Evolutionary conservation across 2,329 filamentous ascomycete species (phyloP), one percentile per base, ranked within the genome.

Genomic region (Epichloe baconii): DNA sequence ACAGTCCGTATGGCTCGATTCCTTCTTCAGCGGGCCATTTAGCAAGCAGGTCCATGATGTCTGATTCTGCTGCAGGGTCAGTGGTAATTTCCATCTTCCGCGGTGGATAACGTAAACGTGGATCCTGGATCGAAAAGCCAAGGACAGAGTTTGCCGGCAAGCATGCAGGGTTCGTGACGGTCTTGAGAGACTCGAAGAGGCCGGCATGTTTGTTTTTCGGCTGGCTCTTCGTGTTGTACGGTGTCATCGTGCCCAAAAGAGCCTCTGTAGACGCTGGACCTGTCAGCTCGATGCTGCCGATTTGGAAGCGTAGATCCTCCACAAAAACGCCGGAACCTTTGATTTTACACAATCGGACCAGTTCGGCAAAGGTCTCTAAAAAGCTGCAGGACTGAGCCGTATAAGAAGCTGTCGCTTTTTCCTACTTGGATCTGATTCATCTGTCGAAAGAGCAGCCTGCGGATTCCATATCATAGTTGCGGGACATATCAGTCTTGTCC

Each of bases 341-440:
- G 54, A 77, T 74, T 59, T 79, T 83, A 17, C 72, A 71, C 2
- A 81, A 65, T 2, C 71, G 71, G 15, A 81, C 59, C 2, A 88
- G 64, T 53, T 84, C 75, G 21, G 80, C 72, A 72, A 86, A 89
- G 0, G 83, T 65, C 57, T 86, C 78, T 2, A 81, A 67, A 59
- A 91, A 6, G 85, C 84, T 19, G 89, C 84, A 2, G 93, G 93
- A 64, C 97, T 91, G 1, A 91, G 70, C 50, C 90, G 77, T 48
- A 96, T 66, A 51, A 91, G 80, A 1, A 87, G 63, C 15, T 76
- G 72, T 64, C 68, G 59, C 40, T 65, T 62, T 0, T 23, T 31
- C 54, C 62, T 64, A 40, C 53, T 60, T 1, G 55, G 51, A 10
- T 62, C 54, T 7, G 53, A 49, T 2, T 52, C 52, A 4, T 66